Conservation (phyloP, 1,139 yeast species). For the Taphrina confusa region DNA sequence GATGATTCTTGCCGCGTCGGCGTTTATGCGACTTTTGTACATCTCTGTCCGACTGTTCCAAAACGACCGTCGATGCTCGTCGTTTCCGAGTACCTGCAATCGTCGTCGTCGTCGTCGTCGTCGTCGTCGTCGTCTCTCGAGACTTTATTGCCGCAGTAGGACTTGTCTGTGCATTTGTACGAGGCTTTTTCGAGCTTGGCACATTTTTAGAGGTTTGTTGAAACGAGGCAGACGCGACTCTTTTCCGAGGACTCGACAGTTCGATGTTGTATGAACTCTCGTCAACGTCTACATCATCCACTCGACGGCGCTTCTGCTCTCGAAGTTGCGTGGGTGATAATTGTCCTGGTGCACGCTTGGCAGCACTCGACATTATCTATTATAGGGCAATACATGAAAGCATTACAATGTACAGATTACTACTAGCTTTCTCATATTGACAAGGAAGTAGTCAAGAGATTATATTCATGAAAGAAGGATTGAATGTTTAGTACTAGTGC, state of each 20-base stretch:
- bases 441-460: too few relatives aligned
- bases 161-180: background rate
- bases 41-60: too few relatives aligned
- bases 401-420: too few relatives aligned
- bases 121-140: background rate
- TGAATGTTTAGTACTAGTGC: too few relatives aligned
- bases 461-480: too few relatives aligned
- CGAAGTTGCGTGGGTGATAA: background rate
- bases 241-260: background rate
- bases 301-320: slow-evolving; percentile 10
- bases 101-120: slow-evolving; percentile 34
- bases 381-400: too few relatives aligned
- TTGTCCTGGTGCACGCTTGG: background rate
- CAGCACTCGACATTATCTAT: background rate
- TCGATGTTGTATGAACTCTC: background rate
- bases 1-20: too few relatives aligned
- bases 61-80: too few relatives aligned
- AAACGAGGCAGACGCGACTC: background rate
- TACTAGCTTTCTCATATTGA: too few relatives aligned
- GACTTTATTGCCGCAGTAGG: background rate
- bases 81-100: too few relatives aligned
- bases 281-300: background rate
- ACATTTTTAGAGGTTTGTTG: background rate
- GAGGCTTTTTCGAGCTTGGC: background rate
- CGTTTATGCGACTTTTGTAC: too few relatives aligned